Evolutionary conservation across 805 yeast species (phyloP).

Genomic region (Teunomyces funiuensis): DNA sequence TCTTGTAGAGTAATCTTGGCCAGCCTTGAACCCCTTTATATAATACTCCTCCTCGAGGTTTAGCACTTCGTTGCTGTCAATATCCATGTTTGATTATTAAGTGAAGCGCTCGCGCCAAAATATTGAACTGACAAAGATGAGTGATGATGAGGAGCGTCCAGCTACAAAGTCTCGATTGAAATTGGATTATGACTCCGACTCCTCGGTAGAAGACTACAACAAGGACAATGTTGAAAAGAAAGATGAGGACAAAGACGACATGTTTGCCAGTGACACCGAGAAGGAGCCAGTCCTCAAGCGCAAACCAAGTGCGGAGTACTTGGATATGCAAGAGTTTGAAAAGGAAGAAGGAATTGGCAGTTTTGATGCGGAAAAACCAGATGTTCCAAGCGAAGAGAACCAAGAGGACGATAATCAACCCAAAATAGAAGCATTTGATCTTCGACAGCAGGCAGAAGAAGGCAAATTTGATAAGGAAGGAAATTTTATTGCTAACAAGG

Average conservation of each 20-base stretch:
- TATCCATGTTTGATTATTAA: slow-evolving; percentile 19
- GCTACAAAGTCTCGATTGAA: neutral
- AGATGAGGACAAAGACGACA: slow-evolving; percentile 35
- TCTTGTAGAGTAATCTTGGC: slow-evolving; percentile 56
- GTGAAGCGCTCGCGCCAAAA: neutral
- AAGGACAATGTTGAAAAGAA: slow-evolving; percentile 8
- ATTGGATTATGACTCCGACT: slow-evolving; percentile 24
- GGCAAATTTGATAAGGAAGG: slow-evolving; percentile 65
- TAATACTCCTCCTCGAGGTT: slow-evolving; percentile 63
- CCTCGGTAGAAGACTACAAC: slow-evolving; percentile 18
- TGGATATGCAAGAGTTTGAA: slow-evolving; percentile 41
- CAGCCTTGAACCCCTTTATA: slow-evolving; percentile 70
- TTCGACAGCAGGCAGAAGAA: slow-evolving; percentile 54
- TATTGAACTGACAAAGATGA: neutral
- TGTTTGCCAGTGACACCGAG: slow-evolving; percentile 37
- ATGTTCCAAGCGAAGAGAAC: slow-evolving; percentile 12
- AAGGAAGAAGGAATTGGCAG: slow-evolving; percentile 15
- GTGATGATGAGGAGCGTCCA: neutral
- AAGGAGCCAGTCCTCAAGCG: slow-evolving; percentile 8
- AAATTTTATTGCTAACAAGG: slow-evolving; percentile 45
- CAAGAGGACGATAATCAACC: slow-evolving; percentile 26
- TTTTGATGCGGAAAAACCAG: slow-evolving; percentile 23
- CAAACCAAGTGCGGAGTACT: slow-evolving; percentile 17
- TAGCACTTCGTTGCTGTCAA: slow-evolving; percentile 50
- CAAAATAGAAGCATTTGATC: slow-evolving; percentile 61